Evolutionary conservation across 1,284 basidiomycete genomes (phyloP), one percentile per base, ranked within the genome.

Genomic region (Boletus semigastroideus): DNA sequence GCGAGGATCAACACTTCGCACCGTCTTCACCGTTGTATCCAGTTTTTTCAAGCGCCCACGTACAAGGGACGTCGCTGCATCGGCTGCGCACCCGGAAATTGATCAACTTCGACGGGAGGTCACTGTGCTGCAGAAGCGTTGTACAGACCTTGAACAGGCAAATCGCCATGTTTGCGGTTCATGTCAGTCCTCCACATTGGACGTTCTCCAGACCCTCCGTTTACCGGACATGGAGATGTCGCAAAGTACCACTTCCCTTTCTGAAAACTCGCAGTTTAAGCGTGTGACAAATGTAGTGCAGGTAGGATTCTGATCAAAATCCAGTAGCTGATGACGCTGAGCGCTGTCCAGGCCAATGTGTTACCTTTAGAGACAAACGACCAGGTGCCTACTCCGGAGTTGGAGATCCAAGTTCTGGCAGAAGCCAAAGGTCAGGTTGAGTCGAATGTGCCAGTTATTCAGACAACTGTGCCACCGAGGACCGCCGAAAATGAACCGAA

Each of bases 21-120:
- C 31, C 17, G n/a, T 45, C 13, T 28, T 49, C 8, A 10, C 25
- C 4, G 12, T 17, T n/a, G 33, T 46, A 25, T 49, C 48, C 13
- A 6, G 8, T 22, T 30, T 37, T 45, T 49, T 49, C n/a, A 45
- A 22, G 25, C 48, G 33, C 10, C 7, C 25, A 2, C 31, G 7
- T n/a, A 13, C 39, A n/a, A 48, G 28, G 1, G 17, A 2, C 3
- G 31, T 12, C 22, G 25, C 25, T 11, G 39, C 2, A n/a, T 5
- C 13, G 14, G 27, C 17, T n/a, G 8, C 5, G 25, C 30, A 34
- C 16, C n/a, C 46, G 14, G 47, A 48, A 16, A 34, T 48, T 17
- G 47, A 28, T 19, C 47, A 28, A 28, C 47, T 48, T n/a, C 47
- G 31, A n/a, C 47, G 13, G 20, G 40, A 48, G 25, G 8, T 48